A percentile compares a stretch with the other conserved stretches of the same genome.
phyloP scores from a whole-genome alignment of 2,329 filamentous ascomycete genomes.

The Pseudogymnoascus sp. region DNA sequence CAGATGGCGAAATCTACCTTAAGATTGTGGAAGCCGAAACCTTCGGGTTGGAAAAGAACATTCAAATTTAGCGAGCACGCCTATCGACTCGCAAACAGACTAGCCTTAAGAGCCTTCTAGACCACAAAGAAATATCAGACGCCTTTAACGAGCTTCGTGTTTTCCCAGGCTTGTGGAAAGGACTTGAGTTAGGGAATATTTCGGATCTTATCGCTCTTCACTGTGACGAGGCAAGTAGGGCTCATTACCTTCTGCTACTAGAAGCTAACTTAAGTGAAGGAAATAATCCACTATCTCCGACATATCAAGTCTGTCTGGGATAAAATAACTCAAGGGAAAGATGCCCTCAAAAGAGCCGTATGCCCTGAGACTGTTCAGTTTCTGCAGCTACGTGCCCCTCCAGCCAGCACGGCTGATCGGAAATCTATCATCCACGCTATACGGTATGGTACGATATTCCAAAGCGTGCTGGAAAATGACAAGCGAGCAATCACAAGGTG shows the following conservation, averaged over 20 bases:
- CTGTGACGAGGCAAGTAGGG: slow-evolving; percentile 10
- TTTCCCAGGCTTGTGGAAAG: slow-evolving; percentile 7
- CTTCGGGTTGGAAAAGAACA: not conserved
- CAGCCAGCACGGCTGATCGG: not conserved
- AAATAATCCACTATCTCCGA: not conserved
- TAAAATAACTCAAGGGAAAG: not conserved
- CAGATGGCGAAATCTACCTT: not conserved
- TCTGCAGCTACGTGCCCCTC: slow-evolving; percentile 3
- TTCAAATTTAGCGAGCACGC: not conserved
- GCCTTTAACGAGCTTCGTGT: not conserved
- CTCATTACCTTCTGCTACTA: not conserved
- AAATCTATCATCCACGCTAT: slow-evolving; percentile 9
- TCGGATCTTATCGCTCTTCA: slow-evolving; percentile 3
- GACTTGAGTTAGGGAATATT: slow-evolving; percentile 11
- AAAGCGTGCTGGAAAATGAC: not conserved
- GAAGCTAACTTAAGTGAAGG: not conserved
- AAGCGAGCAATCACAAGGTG: not conserved
- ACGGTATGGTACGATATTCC: not conserved
- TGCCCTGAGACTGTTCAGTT: slow-evolving; percentile 10
- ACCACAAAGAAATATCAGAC: not conserved
- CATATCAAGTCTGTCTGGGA: not conserved
- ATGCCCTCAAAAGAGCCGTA: not conserved
- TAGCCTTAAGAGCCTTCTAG: not conserved
- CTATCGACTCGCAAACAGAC: not conserved
- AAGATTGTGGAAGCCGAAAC: not conserved